Base-by-base conservation (phyloP, 768 basidiomycete genomes). In the Kwoniella mangroviensis region DNA sequence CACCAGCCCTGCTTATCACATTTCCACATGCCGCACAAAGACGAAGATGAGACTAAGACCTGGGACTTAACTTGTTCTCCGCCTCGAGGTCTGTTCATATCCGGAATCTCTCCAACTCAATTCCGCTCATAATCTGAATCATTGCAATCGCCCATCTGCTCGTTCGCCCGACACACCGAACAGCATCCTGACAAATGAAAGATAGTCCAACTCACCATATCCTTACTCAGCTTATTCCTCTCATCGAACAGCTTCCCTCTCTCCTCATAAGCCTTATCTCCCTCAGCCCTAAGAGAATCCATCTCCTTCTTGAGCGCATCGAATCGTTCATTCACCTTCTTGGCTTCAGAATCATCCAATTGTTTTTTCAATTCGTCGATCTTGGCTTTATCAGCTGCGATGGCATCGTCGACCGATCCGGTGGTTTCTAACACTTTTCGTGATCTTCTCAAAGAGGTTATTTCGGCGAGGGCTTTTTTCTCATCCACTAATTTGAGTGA, bases 391-490 rank as follows among this genome's bases (percentile, higher is more conserved):
- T 94, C 91, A 10, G 87, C 87, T 58, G 95, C 92, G 74, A 99
- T 94, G 28, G 89, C 82, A 1, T 90, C 89, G 75, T 97, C 91
- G 55, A 91, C 87, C 0, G 88, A 85, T 74, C 92, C 89, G 86
- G 95, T 94, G 63, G 87, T 82, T 83, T 98, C 94, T 68, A 98
- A 89, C 13, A 85, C 84, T 80, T 87, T 90, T 62, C 93, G 90
- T 68, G 84, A 86, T 53, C 93, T 90, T 79, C 88, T 92, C 71
- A 86, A 85, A 54, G 87, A 86, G 71, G 87, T 88, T 71, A 99
- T 96, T 76, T 98, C 96, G 73, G 88, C 87, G n/a, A 99, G 87
- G 4, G 94, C 92, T 62, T 93, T 90, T 85, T 97, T 98, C 84
- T 99, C 97, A 67, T 97, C 95, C 28, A 90, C 94, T 68, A 98